A percentile compares a stretch with the other conserved stretches of the same genome.
These are phyloP conservation scores for Kuraishia ogatae DNA, from an alignment of 805 yeast genomes.

Conservation along the genomic window DNA sequence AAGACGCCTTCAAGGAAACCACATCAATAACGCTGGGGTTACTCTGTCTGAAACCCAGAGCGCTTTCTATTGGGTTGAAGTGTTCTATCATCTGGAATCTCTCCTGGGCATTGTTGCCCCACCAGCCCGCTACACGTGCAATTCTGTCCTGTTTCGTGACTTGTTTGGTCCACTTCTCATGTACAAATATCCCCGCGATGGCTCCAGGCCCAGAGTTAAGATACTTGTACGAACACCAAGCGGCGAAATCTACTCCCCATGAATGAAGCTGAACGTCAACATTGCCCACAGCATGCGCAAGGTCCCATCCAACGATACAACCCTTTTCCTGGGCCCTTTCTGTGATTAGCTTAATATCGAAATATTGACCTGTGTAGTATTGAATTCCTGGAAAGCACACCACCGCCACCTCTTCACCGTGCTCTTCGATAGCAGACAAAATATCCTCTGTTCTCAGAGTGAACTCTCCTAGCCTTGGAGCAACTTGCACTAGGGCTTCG, in stretches of 20 bases:
- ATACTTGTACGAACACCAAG: constrained; percentile 91
- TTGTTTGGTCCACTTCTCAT: constrained; percentile 32
- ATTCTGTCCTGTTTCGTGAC: constrained; percentile 19
- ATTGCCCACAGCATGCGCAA: constrained; percentile 93
- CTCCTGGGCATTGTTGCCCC: constrained; percentile 74
- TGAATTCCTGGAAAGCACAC: constrained; percentile 85
- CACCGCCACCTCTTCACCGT: constrained; percentile 57
- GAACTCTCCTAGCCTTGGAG: constrained; percentile 51
- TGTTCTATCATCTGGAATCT: constrained; percentile 74
- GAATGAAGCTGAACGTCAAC: constrained; percentile 70
- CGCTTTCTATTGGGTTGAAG: constrained; percentile 78
- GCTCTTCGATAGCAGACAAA: constrained; percentile 39
- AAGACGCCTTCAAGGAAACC: constrained; percentile 59
- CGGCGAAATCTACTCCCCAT: constrained; percentile 91
- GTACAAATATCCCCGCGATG: constrained; percentile 78
- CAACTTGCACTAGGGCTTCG: constrained; percentile 53
- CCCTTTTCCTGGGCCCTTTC: constrained; percentile 40
- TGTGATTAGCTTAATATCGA: constrained; percentile 71
- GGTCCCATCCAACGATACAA: constrained; percentile 82
- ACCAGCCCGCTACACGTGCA: constrained; percentile 92
- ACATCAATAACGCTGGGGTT: constrained; percentile 86
- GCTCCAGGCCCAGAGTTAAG: constrained; percentile 92
- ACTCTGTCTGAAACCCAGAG: constrained; percentile 81
- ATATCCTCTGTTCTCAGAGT: constrained; percentile 58
- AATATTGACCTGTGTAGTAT: constrained; percentile 84